Base-by-base conservation (phyloP, 805 yeast species). In the Wickerhamiella musiphila region DNA sequence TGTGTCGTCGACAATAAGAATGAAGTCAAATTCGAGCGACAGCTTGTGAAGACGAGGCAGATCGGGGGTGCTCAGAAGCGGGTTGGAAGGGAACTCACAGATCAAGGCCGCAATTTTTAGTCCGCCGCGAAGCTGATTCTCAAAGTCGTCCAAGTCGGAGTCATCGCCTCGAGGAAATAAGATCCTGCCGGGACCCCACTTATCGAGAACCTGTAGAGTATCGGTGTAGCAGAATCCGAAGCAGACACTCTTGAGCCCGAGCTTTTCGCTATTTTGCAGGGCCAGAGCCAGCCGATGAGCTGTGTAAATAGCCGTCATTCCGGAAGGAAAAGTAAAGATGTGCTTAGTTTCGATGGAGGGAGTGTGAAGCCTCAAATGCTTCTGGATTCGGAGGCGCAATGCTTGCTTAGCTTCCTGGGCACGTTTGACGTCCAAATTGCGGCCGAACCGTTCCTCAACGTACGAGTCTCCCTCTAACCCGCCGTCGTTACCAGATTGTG, bases 221-320 rank as follows among this genome's bases (percentile, higher is more conserved):
- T 90, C 96, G 18, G 81, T 90, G 53, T 86, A 90, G 5, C 96
- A 94, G 57, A 84, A 83, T 1, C 99, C 99, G 54, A 79, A 86
- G 56, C 94, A 82, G 2, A 83, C 93, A 1, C 93, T 73, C 51
- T 79, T 81, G 30, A 35, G 40, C 15, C 31, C 29, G 18, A 17
- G 22, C 16, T 22, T 28, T 15, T 37, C 39, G 20, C 44, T 40
- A 9, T 48, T 45, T 11, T 31, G 28, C 18, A 40, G 40, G 21
- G 37, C 47, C 38, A 51, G 43, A 13, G 47, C 35, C 4, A 33
- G 52, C 48, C 53, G 63, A 50, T 86, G 93, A 1, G 94, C 78
- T 34, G 70, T 65, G 61, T 76, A 90, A 24, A 90, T 78, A 1
- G 93, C 63, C 2, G 94, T 76, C 95, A 90, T 90, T 12, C 98